These are phyloP conservation scores for Colletotrichum sp. DNA, from an alignment of 2,329 filamentous ascomycete genomes.

Conservation along the genomic window DNA sequence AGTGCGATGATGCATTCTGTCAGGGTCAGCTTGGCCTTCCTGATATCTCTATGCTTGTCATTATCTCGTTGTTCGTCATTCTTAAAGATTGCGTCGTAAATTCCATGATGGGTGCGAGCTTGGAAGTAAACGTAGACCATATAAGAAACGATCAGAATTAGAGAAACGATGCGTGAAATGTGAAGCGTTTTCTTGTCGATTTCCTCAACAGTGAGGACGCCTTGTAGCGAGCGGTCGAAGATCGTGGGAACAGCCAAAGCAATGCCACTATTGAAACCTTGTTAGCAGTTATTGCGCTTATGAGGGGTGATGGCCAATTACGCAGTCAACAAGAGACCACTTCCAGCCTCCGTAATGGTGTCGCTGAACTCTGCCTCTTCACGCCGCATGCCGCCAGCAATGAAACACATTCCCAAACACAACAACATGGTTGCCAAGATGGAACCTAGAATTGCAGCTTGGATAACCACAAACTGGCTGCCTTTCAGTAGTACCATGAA, in stretches of 20 bases:
- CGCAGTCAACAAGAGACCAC: slow-evolving; percentile 75
- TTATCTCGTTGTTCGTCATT: slow-evolving; percentile 71
- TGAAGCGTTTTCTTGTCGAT: slow-evolving; percentile 60
- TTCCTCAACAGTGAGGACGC: slow-evolving; percentile 27
- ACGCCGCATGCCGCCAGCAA: slow-evolving; percentile 73
- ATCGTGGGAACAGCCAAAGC: slow-evolving; percentile 53
- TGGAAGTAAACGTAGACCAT: slow-evolving; percentile 74
- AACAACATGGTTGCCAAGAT: slow-evolving; percentile 83
- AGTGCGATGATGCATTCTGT: slow-evolving; percentile 75
- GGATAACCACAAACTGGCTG: slow-evolving; percentile 71
- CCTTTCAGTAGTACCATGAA: slow-evolving; percentile 75
- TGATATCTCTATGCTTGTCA: slow-evolving; percentile 64
- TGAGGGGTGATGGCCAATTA: slow-evolving; percentile 50
- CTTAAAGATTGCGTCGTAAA: slow-evolving; percentile 77
- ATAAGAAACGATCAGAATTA: slow-evolving; percentile 75
- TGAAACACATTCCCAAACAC: slow-evolving; percentile 81
- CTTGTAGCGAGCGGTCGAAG: slow-evolving; percentile 53
- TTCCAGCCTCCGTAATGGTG: slow-evolving; percentile 79
- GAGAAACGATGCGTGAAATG: slow-evolving; percentile 73
- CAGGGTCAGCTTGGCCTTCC: slow-evolving; percentile 74
- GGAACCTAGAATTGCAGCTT: slow-evolving; percentile 83
- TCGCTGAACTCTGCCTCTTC: slow-evolving; percentile 76
- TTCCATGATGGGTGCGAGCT: slow-evolving; percentile 75
- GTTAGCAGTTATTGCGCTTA: slow-evolving; percentile 15
- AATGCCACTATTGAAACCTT: slow-evolving; percentile 31